Base-by-base conservation (phyloP, 1,139 yeast species). In the Saccharomyces hybrid region DNA sequence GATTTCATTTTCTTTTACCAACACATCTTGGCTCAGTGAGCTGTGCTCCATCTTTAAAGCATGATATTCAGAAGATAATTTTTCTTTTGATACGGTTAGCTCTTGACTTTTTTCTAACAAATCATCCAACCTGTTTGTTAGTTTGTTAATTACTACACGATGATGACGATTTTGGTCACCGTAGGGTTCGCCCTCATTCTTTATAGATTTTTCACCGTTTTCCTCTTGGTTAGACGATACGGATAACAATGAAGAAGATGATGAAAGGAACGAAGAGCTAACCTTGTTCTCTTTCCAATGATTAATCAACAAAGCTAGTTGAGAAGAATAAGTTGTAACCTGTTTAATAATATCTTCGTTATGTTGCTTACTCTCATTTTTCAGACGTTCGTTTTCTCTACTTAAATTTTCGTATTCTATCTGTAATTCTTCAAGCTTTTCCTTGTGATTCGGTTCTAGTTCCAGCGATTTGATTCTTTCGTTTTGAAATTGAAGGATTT, bases 401-500 rank as follows among this genome's bases (percentile, higher is more conserved):
- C 70, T 66, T 56, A 84, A 68, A 32, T 73, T 64, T 14, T 79
- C 78, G 60, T 73, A 75, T 59, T 78, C 77, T 11, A 70, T 62
- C 60, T 77, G 78, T 73, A 83, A 73, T 9, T 79, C 79, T 49
- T 74, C 73, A 52, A 78, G 69, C 60, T 81, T 78, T 48, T 76
- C 75, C 55, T 77, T 75, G 58, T 79, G 72, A 4, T 63, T 66
- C 60, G 78, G 78, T 59, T 80, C 79, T 32, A 75, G 78, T 54
- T 71, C 72, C 1, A 82, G 72, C 58, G 75, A 76, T 2, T 64
- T 60, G 46, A 84, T 76, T 59, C 75, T 73, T 6, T 69, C 73
- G 57, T 79, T 80, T 69, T 85, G 90, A 4, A 72, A 70, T 61
- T 79, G 76, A 47, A 86, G 76, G 27, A 86, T 67, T 47, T 74